Percentiles rank a stretch among this genome's conserved stretches.
Evolutionary conservation across 73 alveolate genomes (phyloP).

Genomic region (Blepharisma japonicum): DNA sequence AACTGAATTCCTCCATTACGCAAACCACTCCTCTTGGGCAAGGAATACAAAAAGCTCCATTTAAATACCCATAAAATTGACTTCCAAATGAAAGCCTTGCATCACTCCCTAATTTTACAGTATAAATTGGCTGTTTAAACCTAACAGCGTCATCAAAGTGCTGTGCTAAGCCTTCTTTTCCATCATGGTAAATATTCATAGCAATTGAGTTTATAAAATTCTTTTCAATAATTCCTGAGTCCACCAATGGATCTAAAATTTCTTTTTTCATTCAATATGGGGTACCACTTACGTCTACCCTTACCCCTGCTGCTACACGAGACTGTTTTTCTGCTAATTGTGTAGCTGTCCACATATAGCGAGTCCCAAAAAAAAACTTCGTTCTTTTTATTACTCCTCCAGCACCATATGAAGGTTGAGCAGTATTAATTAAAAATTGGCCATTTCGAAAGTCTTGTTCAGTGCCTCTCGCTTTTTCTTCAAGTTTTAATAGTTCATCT

Average conservation of each 20-base stretch:
- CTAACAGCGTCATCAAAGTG: slow-evolving; percentile 91
- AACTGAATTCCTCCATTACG: slow-evolving; percentile 77
- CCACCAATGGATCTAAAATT: slow-evolving; percentile 42
- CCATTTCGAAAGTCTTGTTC: slow-evolving; percentile 12
- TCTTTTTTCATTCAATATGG: slow-evolving; percentile 66
- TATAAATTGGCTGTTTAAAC: slow-evolving; percentile 77
- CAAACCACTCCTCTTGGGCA: slow-evolving; percentile 77
- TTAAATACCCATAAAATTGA: slow-evolving; percentile 73
- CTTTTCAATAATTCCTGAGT: slow-evolving; percentile 48
- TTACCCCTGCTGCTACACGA: slow-evolving; percentile 79
- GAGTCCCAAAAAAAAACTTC: slow-evolving; percentile 76
- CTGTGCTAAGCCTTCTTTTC: slow-evolving; percentile 87
- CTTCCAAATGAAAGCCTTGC: slow-evolving; percentile 79
- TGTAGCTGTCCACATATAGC: slow-evolving; percentile 80
- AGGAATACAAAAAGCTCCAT: slow-evolving; percentile 74
- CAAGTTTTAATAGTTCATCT: not conserved
- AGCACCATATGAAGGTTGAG: slow-evolving; percentile 62
- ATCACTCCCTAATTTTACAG: slow-evolving; percentile 72
- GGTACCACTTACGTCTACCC: slow-evolving; percentile 70
- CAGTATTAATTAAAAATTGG: slow-evolving; percentile 50
- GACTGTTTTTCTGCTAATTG: slow-evolving; percentile 70
- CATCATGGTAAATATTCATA: slow-evolving; percentile 82
- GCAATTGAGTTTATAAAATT: slow-evolving; percentile 78
- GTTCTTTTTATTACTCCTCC: slow-evolving; percentile 65
- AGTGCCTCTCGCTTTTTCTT: slow-evolving; percentile 6